Evolutionary conservation across 148 eudicot species (phyloP).

Genomic region (Chenopodium berlandieri): DNA sequence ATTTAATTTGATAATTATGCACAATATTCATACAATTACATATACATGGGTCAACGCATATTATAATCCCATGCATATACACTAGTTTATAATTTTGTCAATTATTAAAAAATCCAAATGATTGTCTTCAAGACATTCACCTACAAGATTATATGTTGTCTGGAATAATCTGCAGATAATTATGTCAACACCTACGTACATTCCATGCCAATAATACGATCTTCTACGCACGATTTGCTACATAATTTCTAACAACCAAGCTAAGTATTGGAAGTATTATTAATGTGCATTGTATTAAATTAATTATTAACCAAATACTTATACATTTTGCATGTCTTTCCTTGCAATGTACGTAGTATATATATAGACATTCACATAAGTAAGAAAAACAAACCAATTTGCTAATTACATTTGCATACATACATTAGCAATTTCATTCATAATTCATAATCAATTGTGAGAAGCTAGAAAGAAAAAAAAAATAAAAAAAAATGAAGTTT

Average conservation of each 20-base stretch:
- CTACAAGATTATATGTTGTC: background rate
- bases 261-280: background rate
- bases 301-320: background rate
- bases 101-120: background rate
- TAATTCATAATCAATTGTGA: too few species aligned
- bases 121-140: background rate
- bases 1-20: too few species aligned
- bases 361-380: background rate
- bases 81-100: too few species aligned
- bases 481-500: background rate
- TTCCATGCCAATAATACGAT: background rate
- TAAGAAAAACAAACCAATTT: background rate
- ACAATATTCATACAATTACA: too few species aligned
- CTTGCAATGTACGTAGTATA: background rate
- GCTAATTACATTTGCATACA: background rate
- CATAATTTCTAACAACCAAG: background rate
- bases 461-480: background rate
- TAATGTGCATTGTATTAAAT: background rate
- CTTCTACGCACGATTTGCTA: background rate
- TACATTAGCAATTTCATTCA: background rate
- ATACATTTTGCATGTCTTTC: background rate
- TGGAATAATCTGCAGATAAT: background rate
- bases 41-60: background rate
- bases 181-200: background rate
- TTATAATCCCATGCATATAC: too few species aligned